phyloP scores from a whole-genome alignment of 2,329 filamentous ascomycete genomes.

The Ophiocordyceps australis region DNA sequence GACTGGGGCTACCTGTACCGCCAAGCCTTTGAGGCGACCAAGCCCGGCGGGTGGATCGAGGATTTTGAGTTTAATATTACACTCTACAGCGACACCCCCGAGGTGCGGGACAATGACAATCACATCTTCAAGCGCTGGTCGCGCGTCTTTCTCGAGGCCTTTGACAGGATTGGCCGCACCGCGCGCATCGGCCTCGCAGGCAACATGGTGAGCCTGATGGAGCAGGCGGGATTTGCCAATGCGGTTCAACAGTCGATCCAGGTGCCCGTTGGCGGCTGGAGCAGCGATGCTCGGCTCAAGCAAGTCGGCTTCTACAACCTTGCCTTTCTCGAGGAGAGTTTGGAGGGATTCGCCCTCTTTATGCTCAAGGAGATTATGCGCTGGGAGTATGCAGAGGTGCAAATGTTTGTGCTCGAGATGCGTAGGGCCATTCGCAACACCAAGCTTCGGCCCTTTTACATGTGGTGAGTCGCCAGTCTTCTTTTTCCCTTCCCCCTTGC shows the following conservation, averaged over 20 bases:
- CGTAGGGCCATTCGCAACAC: slow-evolving; percentile 6
- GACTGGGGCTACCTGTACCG: slow-evolving; percentile 35
- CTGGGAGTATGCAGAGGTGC: slow-evolving; percentile 8
- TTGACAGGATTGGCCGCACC: slow-evolving; percentile 7
- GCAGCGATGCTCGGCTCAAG: slow-evolving; percentile 4
- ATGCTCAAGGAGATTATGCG: slow-evolving; percentile 10
- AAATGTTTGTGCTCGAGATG: slow-evolving; percentile 8
- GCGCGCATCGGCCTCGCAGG: slow-evolving; percentile 6
- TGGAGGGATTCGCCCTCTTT: slow-evolving; percentile 10
- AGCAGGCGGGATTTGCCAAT: slow-evolving; percentile 7
- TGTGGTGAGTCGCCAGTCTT: slow-evolving; percentile 3
- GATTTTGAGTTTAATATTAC: slow-evolving; percentile 8
- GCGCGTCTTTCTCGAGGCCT: slow-evolving; percentile 7
- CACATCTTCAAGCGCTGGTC: slow-evolving; percentile 11
- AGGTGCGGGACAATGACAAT: slow-evolving; percentile 6
- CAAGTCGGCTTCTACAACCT: slow-evolving; percentile 6
- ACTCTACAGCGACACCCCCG: slow-evolving; percentile 6
- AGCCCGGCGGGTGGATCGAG: slow-evolving; percentile 32
- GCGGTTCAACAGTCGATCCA: slow-evolving; percentile 3
- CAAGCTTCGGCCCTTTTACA: slow-evolving; percentile 7
- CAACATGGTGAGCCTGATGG: slow-evolving; percentile 6
- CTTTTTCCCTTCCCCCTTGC: not conserved
- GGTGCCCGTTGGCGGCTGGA: slow-evolving; percentile 5
- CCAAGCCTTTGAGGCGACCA: slow-evolving; percentile 30
- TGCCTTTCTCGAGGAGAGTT: slow-evolving; percentile 8